Conservation (phyloP, 805 yeast species). For the Schwanniomyces yamadae region DNA sequence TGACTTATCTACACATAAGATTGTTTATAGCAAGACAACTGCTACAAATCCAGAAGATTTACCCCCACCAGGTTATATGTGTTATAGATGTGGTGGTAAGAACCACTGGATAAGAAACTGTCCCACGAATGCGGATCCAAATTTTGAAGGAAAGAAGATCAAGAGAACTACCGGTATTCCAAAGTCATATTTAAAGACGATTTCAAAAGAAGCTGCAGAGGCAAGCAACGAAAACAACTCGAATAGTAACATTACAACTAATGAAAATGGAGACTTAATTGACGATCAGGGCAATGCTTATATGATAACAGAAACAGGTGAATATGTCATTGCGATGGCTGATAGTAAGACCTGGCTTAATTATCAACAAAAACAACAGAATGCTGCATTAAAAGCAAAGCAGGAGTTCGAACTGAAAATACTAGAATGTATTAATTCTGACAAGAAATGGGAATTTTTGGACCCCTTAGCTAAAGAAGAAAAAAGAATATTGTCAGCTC, state of each 20-base stretch:
- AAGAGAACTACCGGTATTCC: slow-evolving; percentile 98
- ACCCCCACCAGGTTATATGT: slow-evolving; percentile 95
- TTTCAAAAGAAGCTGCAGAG: slow-evolving; percentile 69
- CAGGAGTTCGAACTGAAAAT: slow-evolving; percentile 51
- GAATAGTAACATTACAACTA: slow-evolving; percentile 30
- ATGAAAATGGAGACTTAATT: slow-evolving; percentile 44
- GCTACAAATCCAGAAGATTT: slow-evolving; percentile 53
- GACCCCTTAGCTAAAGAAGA: slow-evolving; percentile 59
- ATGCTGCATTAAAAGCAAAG: slow-evolving; percentile 45
- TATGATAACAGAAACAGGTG: slow-evolving; percentile 91
- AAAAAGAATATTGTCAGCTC: slow-evolving; percentile 60
- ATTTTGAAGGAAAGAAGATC: slow-evolving; percentile 87
- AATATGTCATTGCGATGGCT: slow-evolving; percentile 93
- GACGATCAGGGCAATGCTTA: slow-evolving; percentile 55
- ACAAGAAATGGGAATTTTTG: slow-evolving; percentile 43
- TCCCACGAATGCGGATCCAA: slow-evolving; percentile 91
- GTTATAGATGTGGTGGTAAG: slow-evolving; percentile 94
- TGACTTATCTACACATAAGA: slow-evolving; percentile 80
- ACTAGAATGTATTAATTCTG: slow-evolving; percentile 28
- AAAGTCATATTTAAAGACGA: slow-evolving; percentile 80
- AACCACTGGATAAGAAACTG: slow-evolving; percentile 94
- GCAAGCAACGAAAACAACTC: slow-evolving; percentile 31
- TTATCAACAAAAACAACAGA: slow-evolving; percentile 68
- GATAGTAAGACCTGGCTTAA: slow-evolving; percentile 88
- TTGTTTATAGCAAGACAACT: slow-evolving; percentile 57